Percentiles rank a stretch among this genome's conserved stretches.
Conservation (phyloP, 306 rosid species). For the Benincasa hispida region DNA sequence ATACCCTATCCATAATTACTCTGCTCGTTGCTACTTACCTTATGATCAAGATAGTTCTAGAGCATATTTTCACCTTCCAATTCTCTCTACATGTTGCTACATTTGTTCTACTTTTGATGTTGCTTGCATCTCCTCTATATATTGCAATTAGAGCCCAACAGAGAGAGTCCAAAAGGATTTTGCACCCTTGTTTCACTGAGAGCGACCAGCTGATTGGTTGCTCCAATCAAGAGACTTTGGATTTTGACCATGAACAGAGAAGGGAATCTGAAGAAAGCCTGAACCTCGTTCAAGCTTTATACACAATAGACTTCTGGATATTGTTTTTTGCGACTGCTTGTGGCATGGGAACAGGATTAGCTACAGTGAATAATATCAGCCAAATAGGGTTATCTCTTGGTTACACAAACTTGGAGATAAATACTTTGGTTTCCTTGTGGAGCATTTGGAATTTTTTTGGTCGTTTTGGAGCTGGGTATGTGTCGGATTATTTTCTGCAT, state of each 20-base stretch:
- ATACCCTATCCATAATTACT: slow-evolving; percentile 42
- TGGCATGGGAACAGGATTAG: slow-evolving; percentile 83
- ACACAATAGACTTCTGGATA: slow-evolving; percentile 64
- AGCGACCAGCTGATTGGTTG: slow-evolving; percentile 1
- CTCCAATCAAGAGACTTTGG: background rate
- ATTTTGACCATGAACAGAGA: slow-evolving; percentile 2
- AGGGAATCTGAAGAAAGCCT: slow-evolving; percentile 11
- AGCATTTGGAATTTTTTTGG: slow-evolving; percentile 94
- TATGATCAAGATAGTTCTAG: slow-evolving; percentile 44
- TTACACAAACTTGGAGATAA: slow-evolving; percentile 40
- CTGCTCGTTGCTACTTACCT: slow-evolving; percentile 51
- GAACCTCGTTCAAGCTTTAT: slow-evolving; percentile 48
- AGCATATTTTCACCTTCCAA: slow-evolving; percentile 33
- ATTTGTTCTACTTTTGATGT: slow-evolving; percentile 34
- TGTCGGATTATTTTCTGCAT: slow-evolving; percentile 66
- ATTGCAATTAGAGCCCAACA: slow-evolving; percentile 41
- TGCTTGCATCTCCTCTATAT: slow-evolving; percentile 50
- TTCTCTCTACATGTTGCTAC: slow-evolving; percentile 26
- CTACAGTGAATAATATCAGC: slow-evolving; percentile 75
- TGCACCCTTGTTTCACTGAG: slow-evolving; percentile 6
- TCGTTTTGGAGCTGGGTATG: slow-evolving; percentile 72
- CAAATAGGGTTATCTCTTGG: slow-evolving; percentile 76
- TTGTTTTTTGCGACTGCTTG: slow-evolving; percentile 55
- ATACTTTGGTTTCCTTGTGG: slow-evolving; percentile 67
- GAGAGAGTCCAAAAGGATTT: slow-evolving; percentile 17